Percentiles rank a stretch among this genome's conserved stretches.
phyloP scores from a whole-genome alignment of 83 land plant genomes.

The Thuja plicata region DNA sequence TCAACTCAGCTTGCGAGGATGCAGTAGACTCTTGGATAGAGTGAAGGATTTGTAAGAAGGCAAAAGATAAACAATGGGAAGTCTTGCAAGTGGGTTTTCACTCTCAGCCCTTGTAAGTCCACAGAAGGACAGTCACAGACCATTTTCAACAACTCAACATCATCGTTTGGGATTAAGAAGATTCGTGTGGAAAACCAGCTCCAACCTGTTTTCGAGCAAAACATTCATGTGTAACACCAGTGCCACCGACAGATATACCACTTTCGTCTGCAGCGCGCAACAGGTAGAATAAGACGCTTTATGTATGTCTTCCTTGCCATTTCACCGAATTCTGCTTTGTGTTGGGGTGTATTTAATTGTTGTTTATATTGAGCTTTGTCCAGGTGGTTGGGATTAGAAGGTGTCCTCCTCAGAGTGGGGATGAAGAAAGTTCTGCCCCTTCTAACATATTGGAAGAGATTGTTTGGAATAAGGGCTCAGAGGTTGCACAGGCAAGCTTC shows the following conservation, averaged over 20 bases:
- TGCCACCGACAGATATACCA: background rate
- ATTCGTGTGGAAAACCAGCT: background rate
- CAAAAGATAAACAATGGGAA: background rate
- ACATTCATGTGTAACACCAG: background rate
- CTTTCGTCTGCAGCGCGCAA: background rate
- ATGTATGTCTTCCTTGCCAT: background rate
- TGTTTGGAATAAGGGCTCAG: slow-evolving; percentile 50
- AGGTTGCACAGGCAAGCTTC: slow-evolving; percentile 44
- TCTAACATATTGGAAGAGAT: slow-evolving; percentile 61
- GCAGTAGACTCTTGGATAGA: background rate
- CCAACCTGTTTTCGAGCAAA: background rate
- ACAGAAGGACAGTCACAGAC: background rate
- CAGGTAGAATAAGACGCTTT: background rate
- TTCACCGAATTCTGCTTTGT: background rate
- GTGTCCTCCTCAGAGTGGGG: slow-evolving; percentile 31
- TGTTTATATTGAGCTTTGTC: background rate
- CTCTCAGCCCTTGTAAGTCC: background rate
- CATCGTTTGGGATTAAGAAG: background rate
- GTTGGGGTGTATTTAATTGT: background rate
- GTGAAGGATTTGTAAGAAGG: background rate
- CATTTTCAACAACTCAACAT: background rate
- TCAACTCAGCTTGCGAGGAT: background rate
- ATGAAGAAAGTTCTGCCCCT: slow-evolving; percentile 21
- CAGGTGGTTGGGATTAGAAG: slow-evolving; percentile 4
- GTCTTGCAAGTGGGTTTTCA: background rate